Evolutionary conservation across 257 asterid species (phyloP), one percentile per base, ranked within the genome.

Genomic region (Solanum chiquidenum): DNA sequence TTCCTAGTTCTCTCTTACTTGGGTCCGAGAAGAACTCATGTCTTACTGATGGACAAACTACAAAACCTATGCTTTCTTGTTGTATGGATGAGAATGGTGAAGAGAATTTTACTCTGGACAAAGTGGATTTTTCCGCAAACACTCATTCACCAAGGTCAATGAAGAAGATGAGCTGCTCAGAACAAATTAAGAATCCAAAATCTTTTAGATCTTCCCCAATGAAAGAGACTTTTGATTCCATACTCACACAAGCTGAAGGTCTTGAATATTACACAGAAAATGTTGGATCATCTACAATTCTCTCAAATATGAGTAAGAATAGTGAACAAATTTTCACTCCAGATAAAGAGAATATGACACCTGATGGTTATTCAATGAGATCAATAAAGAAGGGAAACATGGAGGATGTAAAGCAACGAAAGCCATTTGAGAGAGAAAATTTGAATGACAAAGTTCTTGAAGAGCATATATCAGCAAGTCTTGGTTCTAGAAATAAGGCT

Each of bases 301-400:
- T 25, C 25, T 18, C 80, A 68, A 85, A 52, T 27, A 83, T 83
- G 52, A 37, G 42, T 64, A 71, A 73, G 21, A 62, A 86, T 52
- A 75, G 75, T 66, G 87, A 86, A 38, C 58, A 87, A 82, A 85
- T 86, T 83, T 92, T 87, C 89, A 92, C 92, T 80, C 91, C 97
- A 42, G 95, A 94, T 89, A 93, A 95, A 89, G 98, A 94, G 94
- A 95, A 95, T 60, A 87, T 90, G 89, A 90, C 91, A 87, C 95
- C 94, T 27, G 86, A 87, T 82, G 88, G 89, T 79, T 87, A 83
- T 84, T 85, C 88, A 77, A 75, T 88, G 68, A 90, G 89, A 90
- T 86, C 91, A 83, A 88, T 72, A 86, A 90, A 89, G 90, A 94
- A 89, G 23, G 84, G 38, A 58, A 44, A 27, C 55, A 25, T 42